Conservation (phyloP, 257 asterid genomes). For the Paraleonurus japonicus region DNA sequence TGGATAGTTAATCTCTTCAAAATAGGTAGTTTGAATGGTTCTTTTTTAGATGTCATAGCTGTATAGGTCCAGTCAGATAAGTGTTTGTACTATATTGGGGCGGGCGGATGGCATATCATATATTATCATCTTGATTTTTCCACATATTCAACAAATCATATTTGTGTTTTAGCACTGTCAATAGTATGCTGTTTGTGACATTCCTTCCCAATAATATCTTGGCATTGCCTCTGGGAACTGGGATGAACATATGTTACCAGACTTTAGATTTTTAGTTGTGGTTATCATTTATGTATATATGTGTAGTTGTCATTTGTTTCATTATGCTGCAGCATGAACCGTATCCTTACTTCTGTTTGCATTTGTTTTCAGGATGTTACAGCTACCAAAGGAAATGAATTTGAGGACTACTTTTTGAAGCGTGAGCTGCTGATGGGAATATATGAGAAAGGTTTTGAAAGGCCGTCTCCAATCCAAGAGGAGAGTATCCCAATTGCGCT, state of each 20-base stretch:
- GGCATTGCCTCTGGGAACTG: neutral
- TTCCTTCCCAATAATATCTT: neutral
- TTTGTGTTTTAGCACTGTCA: neutral
- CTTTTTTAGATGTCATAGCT: neutral
- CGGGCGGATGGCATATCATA: neutral
- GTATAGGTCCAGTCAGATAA: neutral
- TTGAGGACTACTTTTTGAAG: conserved; percentile 81
- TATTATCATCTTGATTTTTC: neutral
- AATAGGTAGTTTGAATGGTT: neutral
- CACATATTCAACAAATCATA: neutral
- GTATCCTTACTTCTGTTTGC: conserved; percentile 8
- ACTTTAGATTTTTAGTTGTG: conserved; percentile 9
- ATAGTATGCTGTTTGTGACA: neutral
- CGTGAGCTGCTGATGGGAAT: conserved; percentile 88
- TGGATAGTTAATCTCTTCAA: neutral
- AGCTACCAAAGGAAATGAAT: conserved; percentile 86
- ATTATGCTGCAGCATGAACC: neutral
- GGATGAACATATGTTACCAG: neutral
- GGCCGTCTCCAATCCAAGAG: conserved; percentile 85
- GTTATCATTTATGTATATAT: neutral
- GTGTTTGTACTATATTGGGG: neutral
- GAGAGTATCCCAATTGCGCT: conserved; percentile 85
- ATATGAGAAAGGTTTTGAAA: conserved; percentile 81
- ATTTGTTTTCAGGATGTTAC: conserved; percentile 63
- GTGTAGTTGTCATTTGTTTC: neutral